Percentiles rank a stretch among this genome's conserved stretches.
These are phyloP conservation scores for Suhomyces sp. DNA, from an alignment of 805 yeast genomes.

Conservation along the genomic window DNA sequence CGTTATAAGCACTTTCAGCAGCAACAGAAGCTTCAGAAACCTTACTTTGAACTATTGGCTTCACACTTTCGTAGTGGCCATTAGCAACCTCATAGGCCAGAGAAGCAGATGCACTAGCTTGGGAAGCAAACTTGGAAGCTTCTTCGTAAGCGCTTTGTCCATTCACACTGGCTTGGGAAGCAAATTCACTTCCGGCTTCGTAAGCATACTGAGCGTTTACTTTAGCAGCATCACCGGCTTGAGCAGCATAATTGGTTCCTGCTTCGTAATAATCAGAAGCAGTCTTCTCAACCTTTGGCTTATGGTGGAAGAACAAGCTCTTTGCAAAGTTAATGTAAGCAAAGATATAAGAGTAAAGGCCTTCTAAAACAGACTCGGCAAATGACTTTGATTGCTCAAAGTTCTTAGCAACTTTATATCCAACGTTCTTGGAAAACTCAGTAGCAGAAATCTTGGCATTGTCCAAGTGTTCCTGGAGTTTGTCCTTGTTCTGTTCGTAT, in stretches of 20 bases:
- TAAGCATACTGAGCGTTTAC: conserved; percentile 9
- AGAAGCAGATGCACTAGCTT: conserved; percentile 1
- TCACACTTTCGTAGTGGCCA: conserved; percentile 3
- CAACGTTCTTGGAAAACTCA: conserved; percentile 11
- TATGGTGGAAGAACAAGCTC: conserved; percentile 1
- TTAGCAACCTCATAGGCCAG: conserved; percentile 1
- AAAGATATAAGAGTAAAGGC: background rate
- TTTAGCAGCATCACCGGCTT: conserved; percentile 2
- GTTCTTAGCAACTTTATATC: conserved; percentile 8
- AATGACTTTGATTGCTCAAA: conserved; percentile 7
- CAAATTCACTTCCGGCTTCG: conserved; percentile 8
- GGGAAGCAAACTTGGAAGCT: conserved; percentile 2
- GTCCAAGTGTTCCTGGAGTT: conserved; percentile 11
- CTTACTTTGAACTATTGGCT: conserved; percentile 2
- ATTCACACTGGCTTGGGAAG: conserved; percentile 2
- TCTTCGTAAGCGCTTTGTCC: conserved; percentile 2
- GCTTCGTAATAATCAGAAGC: background rate
- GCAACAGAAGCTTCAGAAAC: conserved; percentile 7
- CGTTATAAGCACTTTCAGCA: conserved; percentile 9
- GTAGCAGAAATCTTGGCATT: conserved; percentile 14
- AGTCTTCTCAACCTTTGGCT: conserved; percentile 1
- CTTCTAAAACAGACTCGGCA: conserved; percentile 1
- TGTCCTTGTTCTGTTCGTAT: conserved; percentile 7
- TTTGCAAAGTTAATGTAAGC: background rate
- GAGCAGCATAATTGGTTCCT: conserved; percentile 3